phyloP scores from a whole-genome alignment of 2,329 filamentous ascomycete species.

The Trichoderma koningii region DNA sequence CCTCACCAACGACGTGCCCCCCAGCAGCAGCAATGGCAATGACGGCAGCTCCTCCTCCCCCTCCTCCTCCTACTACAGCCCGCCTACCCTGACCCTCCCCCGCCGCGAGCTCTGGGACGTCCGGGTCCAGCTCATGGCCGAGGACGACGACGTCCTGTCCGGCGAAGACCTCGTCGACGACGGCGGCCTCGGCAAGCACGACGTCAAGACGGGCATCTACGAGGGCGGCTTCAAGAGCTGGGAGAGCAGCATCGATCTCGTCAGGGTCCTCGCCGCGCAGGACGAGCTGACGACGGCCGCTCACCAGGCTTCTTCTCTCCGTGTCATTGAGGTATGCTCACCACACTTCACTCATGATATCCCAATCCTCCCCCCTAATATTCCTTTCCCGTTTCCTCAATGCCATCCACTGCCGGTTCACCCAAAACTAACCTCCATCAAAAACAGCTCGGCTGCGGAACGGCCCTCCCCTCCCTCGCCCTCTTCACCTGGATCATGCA shows the following conservation, averaged over 20 bases:
- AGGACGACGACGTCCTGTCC: conserved; percentile 51
- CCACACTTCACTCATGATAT: conserved; percentile 26
- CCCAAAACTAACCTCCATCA: conserved; percentile 9
- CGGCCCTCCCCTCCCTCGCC: conserved; percentile 70
- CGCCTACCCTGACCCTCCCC: conserved; percentile 56
- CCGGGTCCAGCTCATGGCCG: conserved; percentile 77
- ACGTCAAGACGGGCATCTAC: conserved; percentile 80
- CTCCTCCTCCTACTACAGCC: no score
- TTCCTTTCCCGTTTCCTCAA: no score
- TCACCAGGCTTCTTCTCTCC: conserved; percentile 40
- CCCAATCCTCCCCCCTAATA: conserved; percentile 30
- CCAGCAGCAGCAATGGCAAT: conserved; percentile 21
- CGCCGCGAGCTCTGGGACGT: conserved; percentile 82
- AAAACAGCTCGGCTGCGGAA: conserved; percentile 72
- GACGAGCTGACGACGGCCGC: conserved; percentile 40
- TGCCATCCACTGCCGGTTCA: background rate
- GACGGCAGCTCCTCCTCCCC: no score
- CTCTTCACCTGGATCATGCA: conserved; percentile 64
- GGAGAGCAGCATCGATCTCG: conserved; percentile 82
- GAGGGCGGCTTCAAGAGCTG: conserved; percentile 89
- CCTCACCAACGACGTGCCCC: conserved; percentile 51
- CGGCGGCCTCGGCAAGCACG: conserved; percentile 63
- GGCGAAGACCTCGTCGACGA: conserved; percentile 40
- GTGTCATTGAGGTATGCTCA: conserved; percentile 54
- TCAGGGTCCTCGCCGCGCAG: conserved; percentile 61